Base-by-base conservation (phyloP, 345 rosid species). In the Corymbia maculata region DNA sequence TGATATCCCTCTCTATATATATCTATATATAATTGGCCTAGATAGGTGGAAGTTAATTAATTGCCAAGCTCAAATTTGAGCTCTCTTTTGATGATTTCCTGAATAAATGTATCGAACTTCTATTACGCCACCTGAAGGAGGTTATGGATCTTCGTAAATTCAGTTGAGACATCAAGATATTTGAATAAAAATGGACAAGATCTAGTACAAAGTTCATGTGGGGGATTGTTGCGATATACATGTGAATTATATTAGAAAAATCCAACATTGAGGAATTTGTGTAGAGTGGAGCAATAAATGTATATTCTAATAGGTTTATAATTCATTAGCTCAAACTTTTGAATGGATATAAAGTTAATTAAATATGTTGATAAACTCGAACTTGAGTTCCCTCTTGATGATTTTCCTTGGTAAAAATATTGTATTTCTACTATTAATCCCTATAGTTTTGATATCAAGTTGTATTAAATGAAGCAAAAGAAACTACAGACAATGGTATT, bases 131-230 rank as follows among this genome's bases (percentile, higher is more conserved):
- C 42, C 42, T 36, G 42, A 36, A 36, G 42, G 4, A 36, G 42
- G 42, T 36, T 36, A 36, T 36, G 42, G 42, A 36, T 36, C 2
- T 36, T 36, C 4, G 42, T 36, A 36, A 2, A 36, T 36, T 36
- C 42, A 36, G 42, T 55, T 3, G 22, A 55, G 61, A 55, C 61
- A 55, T 1, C 12, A 55, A 1, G 28, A 55, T 21, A 55, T 26
- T 55, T 21, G 61, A 59, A 59, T 13, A 59, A 59, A 59, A 24
- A 26, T 26, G 61, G 22, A 55, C 5, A 26, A 55, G 61, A 55
- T 1, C 0, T 55, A 19, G 22, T 19, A 21, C 1, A 19, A 0
- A 55, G 61, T 26, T 55, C 28, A 21, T 55, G 26, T 55, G 2
- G 19, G 61, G 2, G 2, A 55, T 36, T 4, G 42, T 55, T 1